Evolutionary conservation across 139 green algal genomes (phyloP).

Genomic region (Chlorella sp.): DNA sequence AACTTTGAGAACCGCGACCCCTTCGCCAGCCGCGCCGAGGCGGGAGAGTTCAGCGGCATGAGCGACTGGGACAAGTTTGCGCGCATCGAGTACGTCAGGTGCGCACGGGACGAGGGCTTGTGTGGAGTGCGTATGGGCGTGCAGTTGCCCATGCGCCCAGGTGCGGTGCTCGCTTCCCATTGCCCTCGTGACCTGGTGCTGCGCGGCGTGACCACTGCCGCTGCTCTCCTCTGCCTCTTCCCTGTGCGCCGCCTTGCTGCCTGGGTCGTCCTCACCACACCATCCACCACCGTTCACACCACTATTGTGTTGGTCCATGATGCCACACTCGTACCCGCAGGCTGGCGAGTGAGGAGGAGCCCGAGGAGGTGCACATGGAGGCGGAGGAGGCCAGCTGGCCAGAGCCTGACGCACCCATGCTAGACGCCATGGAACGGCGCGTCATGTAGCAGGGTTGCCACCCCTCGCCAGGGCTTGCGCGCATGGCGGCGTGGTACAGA

Average conservation of each 20-base stretch:
- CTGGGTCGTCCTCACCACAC: too few relatives aligned
- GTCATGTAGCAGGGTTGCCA: too few relatives aligned
- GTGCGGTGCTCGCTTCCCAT: neutral
- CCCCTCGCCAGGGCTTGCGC: too few relatives aligned
- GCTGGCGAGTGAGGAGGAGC: constrained; percentile 41
- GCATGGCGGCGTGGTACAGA: too few relatives aligned
- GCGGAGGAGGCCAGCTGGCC: constrained; percentile 9
- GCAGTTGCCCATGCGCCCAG: too few relatives aligned
- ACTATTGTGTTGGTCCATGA: neutral
- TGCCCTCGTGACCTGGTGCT: neutral
- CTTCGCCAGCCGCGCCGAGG: constrained; percentile 44
- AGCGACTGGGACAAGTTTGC: constrained; percentile 76
- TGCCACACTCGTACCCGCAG: too few relatives aligned
- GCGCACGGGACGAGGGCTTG: too few relatives aligned
- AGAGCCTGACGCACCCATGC: constrained; percentile 1
- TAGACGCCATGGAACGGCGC: neutral
- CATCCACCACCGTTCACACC: too few relatives aligned
- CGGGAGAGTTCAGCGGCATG: constrained; percentile 48
- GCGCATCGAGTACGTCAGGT: constrained; percentile 54
- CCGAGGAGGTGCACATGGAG: constrained; percentile 25
- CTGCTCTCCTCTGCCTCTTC: neutral
- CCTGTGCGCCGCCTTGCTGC: too few relatives aligned
- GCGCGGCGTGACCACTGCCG: neutral
- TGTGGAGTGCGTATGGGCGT: too few relatives aligned
- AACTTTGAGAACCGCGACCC: constrained; percentile 85